Evolutionary conservation across 108 stramenopile genomes (phyloP).

Genomic region (Bacterosira constricta): DNA sequence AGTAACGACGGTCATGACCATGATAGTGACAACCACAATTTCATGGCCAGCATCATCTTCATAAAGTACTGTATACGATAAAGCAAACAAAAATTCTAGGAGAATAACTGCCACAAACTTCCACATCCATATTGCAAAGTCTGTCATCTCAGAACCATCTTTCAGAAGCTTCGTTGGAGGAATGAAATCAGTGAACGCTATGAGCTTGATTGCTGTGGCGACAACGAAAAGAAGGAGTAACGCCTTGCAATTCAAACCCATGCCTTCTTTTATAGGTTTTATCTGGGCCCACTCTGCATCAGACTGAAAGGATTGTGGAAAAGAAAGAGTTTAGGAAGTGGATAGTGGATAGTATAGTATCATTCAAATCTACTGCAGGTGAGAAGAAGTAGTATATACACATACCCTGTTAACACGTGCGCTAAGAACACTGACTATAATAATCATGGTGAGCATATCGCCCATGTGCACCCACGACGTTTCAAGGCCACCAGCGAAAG

Average conservation of each 20-base stretch:
- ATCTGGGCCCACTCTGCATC: slow-evolving; percentile 39
- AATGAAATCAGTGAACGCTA: slow-evolving; percentile 44
- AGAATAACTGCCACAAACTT: slow-evolving; percentile 22
- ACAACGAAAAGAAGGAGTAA: slow-evolving; percentile 31
- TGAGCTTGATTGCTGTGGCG: slow-evolving; percentile 21
- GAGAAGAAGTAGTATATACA: not conserved
- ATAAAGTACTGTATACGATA: slow-evolving; percentile 30
- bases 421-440: slow-evolving; percentile 6
- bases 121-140: slow-evolving; percentile 37
- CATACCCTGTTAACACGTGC: not conserved
- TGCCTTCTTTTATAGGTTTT: slow-evolving; percentile 25
- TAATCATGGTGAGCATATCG: slow-evolving; percentile 39
- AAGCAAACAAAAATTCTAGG: slow-evolving; percentile 24
- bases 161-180: slow-evolving; percentile 30
- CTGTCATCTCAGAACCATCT: slow-evolving; percentile 45
- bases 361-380: slow-evolving; percentile 1
- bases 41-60: slow-evolving; percentile 48
- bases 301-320: slow-evolving; percentile 3
- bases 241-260: slow-evolving; percentile 51
- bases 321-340: not conserved
- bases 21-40: slow-evolving; percentile 28
- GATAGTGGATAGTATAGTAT: not conserved
- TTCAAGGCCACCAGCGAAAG: slow-evolving; percentile 41
- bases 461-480: slow-evolving; percentile 47
- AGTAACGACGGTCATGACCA: slow-evolving; percentile 27